Conservation (phyloP, 352 stramenopile genomes). For the Phytophthora pluvialis region DNA sequence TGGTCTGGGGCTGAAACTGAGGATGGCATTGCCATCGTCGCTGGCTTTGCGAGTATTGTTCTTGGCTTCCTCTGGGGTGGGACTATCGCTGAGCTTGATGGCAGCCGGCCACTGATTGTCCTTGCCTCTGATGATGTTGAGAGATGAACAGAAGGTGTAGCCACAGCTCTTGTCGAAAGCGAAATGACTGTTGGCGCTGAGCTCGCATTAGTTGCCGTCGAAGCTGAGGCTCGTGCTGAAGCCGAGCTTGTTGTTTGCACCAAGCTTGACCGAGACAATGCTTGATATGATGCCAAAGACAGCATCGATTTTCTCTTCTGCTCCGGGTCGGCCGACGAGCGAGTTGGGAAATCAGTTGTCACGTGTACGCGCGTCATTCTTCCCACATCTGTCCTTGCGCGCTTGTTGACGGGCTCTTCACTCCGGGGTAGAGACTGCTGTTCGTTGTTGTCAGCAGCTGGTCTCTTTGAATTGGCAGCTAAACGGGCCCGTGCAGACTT, state of each 20-base stretch:
- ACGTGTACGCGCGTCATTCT: not conserved
- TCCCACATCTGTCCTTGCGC: conserved; percentile 14
- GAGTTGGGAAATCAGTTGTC: not conserved
- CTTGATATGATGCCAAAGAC: conserved; percentile 1
- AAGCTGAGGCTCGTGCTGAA: conserved; percentile 6
- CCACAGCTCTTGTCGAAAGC: not conserved
- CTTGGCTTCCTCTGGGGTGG: not conserved
- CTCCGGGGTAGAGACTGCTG: not conserved
- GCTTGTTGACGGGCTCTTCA: conserved; percentile 21
- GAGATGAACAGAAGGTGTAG: not conserved
- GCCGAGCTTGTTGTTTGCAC: not conserved
- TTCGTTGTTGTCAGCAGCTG: not conserved
- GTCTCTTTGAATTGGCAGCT: conserved; percentile 15
- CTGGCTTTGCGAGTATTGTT: conserved; percentile 2
- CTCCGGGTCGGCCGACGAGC: not conserved
- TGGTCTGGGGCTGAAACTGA: not conserved
- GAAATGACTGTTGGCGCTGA: not conserved
- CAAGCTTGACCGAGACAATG: not conserved
- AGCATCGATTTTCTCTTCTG: conserved; percentile 2
- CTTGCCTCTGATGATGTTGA: conserved; percentile 1
- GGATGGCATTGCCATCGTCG: not conserved
- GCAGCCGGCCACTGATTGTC: not conserved
- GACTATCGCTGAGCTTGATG: not conserved
- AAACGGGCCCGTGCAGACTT: conserved; percentile 17
- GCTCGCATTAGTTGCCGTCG: not conserved